Evolutionary conservation across 768 basidiomycete genomes (phyloP).

Genomic region (Coprinopsis marcescibilis): DNA sequence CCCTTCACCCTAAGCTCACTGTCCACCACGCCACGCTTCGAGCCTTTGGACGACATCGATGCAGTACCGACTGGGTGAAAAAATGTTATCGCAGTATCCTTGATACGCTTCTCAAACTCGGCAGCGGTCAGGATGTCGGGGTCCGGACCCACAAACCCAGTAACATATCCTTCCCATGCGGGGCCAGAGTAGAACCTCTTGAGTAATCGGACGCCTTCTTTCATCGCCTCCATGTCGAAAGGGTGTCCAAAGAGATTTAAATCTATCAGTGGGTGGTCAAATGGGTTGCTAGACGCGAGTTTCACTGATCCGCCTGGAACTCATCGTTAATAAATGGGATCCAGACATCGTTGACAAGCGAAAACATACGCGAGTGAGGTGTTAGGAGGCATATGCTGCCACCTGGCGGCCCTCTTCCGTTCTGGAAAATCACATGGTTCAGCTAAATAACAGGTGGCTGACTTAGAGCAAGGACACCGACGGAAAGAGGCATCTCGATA

Average conservation of each 20-base stretch:
- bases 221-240: conserved; percentile 22
- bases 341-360: too few species aligned
- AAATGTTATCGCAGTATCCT: conserved; percentile 1
- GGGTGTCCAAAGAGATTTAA: conserved; percentile 34
- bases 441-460: not conserved
- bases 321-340: not conserved
- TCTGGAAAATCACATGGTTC: not conserved
- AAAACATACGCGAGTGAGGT: conserved; percentile 2
- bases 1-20: conserved; percentile 5
- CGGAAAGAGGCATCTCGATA: conserved; percentile 27
- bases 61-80: conserved; percentile 6
- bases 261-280: conserved; percentile 41
- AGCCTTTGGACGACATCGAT: not conserved
- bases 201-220: conserved; percentile 16
- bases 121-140: conserved; percentile 4
- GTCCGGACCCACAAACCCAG: conserved; percentile 3
- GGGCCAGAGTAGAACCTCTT: conserved; percentile 17
- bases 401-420: not conserved
- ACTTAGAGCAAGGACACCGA: conserved; percentile 14
- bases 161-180: conserved; percentile 22
- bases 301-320: not conserved
- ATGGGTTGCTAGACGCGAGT: conserved; percentile 35
- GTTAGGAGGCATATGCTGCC: not conserved
- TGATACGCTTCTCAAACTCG: conserved; percentile 14
- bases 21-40: conserved; percentile 6